These are phyloP conservation scores for Phyllostachys edulis DNA, from an alignment of 176 grass and related monocot genomes.

Conservation along the genomic window DNA sequence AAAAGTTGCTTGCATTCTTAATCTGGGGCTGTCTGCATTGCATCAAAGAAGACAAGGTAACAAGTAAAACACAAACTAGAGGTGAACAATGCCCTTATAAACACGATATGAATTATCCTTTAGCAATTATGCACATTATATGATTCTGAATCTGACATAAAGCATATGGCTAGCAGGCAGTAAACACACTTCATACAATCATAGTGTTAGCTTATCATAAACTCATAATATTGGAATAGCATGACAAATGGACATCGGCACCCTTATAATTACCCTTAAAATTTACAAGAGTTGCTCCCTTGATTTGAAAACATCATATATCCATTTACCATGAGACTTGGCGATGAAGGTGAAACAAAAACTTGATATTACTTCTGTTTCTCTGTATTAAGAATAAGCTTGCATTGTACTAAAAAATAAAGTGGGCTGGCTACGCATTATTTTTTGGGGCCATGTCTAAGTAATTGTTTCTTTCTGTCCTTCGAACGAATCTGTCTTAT, in stretches of 20 bases:
- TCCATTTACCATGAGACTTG: not conserved
- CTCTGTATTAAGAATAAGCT: not conserved
- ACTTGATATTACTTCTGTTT: not conserved
- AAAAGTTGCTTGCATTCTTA: not conserved
- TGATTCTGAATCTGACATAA: slow-evolving; percentile 10
- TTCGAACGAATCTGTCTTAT: not conserved
- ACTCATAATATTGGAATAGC: not conserved
- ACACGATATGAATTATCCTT: not conserved
- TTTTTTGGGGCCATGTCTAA: not conserved
- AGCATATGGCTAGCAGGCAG: not conserved
- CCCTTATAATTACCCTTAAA: not conserved
- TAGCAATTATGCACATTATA: not conserved
- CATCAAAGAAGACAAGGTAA: slow-evolving; percentile 11
- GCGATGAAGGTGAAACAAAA: slow-evolving; percentile 7
- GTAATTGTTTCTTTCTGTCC: not conserved
- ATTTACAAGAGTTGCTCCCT: not conserved
- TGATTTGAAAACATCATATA: not conserved
- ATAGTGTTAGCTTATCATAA: not conserved
- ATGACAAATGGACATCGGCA: not conserved
- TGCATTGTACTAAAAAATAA: not conserved
- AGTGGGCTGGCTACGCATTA: not conserved
- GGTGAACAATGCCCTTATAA: slow-evolving; percentile 1
- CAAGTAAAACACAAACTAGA: slow-evolving; percentile 23
- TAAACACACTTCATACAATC: not conserved
- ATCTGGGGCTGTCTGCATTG: not conserved